phyloP scores from a whole-genome alignment of 2,329 filamentous ascomycete genomes.

The Lecanicillium sp. region DNA sequence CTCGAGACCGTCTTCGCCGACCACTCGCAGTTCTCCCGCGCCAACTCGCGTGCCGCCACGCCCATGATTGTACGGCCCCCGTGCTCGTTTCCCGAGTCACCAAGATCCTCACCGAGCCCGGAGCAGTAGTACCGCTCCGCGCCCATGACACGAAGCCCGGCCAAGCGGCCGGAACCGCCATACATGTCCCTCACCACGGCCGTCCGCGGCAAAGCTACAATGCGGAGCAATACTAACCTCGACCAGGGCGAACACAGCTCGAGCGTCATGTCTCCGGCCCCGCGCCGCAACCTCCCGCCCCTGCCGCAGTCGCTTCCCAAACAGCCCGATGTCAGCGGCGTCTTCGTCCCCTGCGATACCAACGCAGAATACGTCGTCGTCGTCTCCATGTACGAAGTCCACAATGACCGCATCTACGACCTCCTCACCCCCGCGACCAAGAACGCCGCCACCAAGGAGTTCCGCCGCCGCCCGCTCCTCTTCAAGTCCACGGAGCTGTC shows the following conservation, averaged over 20 bases:
- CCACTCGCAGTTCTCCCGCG: slow-evolving; percentile 46
- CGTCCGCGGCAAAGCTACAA: slow-evolving; percentile 32
- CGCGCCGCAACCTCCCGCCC: slow-evolving; percentile 56
- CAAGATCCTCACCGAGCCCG: slow-evolving; percentile 9
- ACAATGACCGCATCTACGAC: slow-evolving; percentile 97
- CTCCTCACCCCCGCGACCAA: slow-evolving; percentile 63
- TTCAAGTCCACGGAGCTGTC: slow-evolving; percentile 91
- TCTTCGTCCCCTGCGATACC: slow-evolving; percentile 54
- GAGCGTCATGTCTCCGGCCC: slow-evolving; percentile 41
- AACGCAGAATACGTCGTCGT: slow-evolving; percentile 79
- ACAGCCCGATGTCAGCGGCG: slow-evolving; percentile 65
- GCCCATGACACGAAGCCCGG: slow-evolving; percentile 16
- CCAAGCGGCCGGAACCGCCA: slow-evolving; percentile 28
- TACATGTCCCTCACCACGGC: slow-evolving; percentile 42
- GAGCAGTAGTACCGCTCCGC: slow-evolving; percentile 26
- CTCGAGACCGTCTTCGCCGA: slow-evolving; percentile 75
- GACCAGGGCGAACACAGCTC: slow-evolving; percentile 47
- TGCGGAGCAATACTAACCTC: slow-evolving; percentile 37
- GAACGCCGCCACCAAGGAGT: slow-evolving; percentile 59
- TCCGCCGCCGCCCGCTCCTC: slow-evolving; percentile 69
- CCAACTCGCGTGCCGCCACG: slow-evolving; percentile 60
- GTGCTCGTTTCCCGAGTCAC: slow-evolving; percentile 26
- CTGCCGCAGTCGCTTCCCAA: slow-evolving; percentile 65
- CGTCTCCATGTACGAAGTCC: slow-evolving; percentile 97
- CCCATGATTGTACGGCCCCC: slow-evolving; percentile 58